Base-by-base conservation (phyloP, 192 early-diverging fungal genomes). In the Coemansia sp. region DNA sequence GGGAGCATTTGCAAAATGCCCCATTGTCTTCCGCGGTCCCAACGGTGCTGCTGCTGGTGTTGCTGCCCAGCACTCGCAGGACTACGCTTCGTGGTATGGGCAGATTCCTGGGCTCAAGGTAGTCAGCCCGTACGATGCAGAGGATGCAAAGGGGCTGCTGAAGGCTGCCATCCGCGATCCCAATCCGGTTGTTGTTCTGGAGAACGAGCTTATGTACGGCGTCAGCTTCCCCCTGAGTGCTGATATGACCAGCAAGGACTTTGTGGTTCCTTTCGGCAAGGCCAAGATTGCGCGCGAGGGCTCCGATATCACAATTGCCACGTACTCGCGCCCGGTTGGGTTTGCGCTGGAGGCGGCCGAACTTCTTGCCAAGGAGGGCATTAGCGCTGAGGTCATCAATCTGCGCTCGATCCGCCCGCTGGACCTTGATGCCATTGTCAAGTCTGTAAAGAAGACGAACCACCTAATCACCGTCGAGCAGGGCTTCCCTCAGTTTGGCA, bases 121-220 rank as follows among this genome's bases (percentile, higher is more conserved):
- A 9, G 93, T 97, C 47, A 92, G 91, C 54, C 95, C 95, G 50
- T 99, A 93, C 89, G 92, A 90, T 79, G 91, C 94, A 52, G 96
- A 97, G 86, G 97, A 99, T 79, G 92, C 93, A 68, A 97, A 95
- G 87, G 95, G 95, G 70, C 86, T 99, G 74, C 81, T 98, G 84
- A 99, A 99, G 93, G 94, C 95, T 37, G 93, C 97, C 18, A 98
- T 99, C 67, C 90, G 95, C 64, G 97, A 99, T 72, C 95, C 95
- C 47, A 96, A 99, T 87, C 97, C 97, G 38, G 97, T 99, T 68
- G 90, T 95, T 60, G 88, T 97, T 37, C 84, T 99, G 54, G 95
- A 98, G 76, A 98, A 97, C 87, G 97, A 99, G 89, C 86, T 99
- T 62, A 93, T 96, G 92, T 99, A 99, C 83, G 97, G 97, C 68